These are phyloP conservation scores for Neurospora pannonica DNA, from an alignment of 495 filamentous ascomycete genomes.

Conservation along the genomic window DNA sequence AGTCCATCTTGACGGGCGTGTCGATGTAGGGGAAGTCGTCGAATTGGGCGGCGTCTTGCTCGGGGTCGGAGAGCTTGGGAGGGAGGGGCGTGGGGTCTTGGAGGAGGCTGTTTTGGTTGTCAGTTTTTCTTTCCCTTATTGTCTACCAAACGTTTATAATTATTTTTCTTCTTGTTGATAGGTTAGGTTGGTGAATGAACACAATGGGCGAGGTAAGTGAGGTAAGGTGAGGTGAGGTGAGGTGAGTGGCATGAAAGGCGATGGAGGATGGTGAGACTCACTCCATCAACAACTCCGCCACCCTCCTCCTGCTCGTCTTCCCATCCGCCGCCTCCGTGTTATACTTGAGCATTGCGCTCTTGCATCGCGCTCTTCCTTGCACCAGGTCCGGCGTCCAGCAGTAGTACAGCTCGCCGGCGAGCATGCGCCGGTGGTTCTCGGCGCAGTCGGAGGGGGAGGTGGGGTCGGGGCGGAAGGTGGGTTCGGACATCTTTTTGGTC, in stretches of 20 bases:
- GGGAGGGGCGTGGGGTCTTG: slow-evolving; percentile 54
- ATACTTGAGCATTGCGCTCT: slow-evolving; percentile 48
- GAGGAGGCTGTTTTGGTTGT: slow-evolving; percentile 38
- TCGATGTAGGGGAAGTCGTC: slow-evolving; percentile 60
- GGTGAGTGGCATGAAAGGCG: not conserved
- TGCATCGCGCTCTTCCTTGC: slow-evolving; percentile 49
- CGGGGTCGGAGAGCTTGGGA: slow-evolving; percentile 37
- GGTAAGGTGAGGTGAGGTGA: not conserved
- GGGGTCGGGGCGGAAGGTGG: not conserved
- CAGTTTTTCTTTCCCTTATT: not conserved
- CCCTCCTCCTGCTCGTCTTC: slow-evolving; percentile 45
- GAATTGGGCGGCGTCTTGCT: slow-evolving; percentile 52
- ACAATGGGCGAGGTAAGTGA: not conserved
- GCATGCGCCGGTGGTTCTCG: slow-evolving; percentile 40
- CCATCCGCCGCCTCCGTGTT: slow-evolving; percentile 41
- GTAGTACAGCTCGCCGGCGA: slow-evolving; percentile 43
- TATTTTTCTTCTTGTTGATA: too few relatives aligned
- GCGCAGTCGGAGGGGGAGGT: slow-evolving; percentile 5
- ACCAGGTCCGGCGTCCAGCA: slow-evolving; percentile 37
- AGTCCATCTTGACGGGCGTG: slow-evolving; percentile 61
- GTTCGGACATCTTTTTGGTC: not conserved
- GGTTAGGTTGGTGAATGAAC: too few relatives aligned
- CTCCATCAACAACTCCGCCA: slow-evolving; percentile 66
- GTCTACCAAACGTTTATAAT: too few relatives aligned
- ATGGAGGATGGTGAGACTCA: slow-evolving; percentile 31